These are phyloP conservation scores for Wickerhamomyces hampshirensis DNA, from an alignment of 805 yeast genomes.

Conservation along the genomic window DNA sequence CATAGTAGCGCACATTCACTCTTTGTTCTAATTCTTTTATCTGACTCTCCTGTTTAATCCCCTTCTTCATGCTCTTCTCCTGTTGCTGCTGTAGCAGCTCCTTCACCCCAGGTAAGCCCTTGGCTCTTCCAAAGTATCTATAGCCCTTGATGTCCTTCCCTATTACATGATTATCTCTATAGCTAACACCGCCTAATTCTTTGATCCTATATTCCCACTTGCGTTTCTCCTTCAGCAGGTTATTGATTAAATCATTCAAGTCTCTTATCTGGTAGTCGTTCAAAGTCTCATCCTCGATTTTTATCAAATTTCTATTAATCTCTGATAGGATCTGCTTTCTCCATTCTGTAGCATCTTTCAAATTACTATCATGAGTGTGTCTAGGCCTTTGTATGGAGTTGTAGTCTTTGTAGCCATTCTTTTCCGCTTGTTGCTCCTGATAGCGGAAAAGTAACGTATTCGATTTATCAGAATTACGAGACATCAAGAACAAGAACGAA, in stretches of 20 bases:
- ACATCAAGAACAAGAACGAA: slow-evolving; percentile 42
- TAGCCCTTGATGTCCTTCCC: slow-evolving; percentile 20
- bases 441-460: slow-evolving; percentile 64
- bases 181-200: slow-evolving; percentile 71
- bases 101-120: slow-evolving; percentile 70
- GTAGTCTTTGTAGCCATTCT: slow-evolving; percentile 53
- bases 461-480: slow-evolving; percentile 72
- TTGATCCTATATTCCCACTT: slow-evolving; percentile 78
- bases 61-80: slow-evolving; percentile 20
- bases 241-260: slow-evolving; percentile 69
- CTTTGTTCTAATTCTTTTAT: slow-evolving; percentile 24
- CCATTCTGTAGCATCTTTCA: slow-evolving; percentile 71
- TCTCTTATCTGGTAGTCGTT: slow-evolving; percentile 65
- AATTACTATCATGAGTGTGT: slow-evolving; percentile 39
- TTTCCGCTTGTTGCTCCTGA: slow-evolving; percentile 56
- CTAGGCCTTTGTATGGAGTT: slow-evolving; percentile 59
- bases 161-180: slow-evolving; percentile 26
- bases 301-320: slow-evolving; percentile 52
- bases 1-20: slow-evolving; percentile 38
- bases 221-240: slow-evolving; percentile 56
- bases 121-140: slow-evolving; percentile 79
- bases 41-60: slow-evolving; percentile 16
- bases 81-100: slow-evolving; percentile 36
- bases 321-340: slow-evolving; percentile 58
- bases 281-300: slow-evolving; percentile 56